Evolutionary conservation across 208 protist genomes (phyloP).

Genomic region (Leishmania tropica): DNA sequence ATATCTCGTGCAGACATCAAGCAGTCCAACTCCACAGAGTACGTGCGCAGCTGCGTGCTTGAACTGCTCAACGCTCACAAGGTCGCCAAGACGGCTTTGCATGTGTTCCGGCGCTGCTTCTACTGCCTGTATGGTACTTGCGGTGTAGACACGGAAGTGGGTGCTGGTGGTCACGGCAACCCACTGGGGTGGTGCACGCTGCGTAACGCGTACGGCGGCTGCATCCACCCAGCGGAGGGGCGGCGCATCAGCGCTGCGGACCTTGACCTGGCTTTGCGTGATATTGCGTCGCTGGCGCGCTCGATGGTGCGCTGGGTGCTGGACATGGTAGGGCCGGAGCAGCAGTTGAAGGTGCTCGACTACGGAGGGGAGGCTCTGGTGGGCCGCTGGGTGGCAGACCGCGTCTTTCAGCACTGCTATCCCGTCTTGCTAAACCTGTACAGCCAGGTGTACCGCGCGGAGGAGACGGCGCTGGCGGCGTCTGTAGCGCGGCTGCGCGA

Average conservation of each 20-base stretch:
- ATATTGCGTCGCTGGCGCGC: slow-evolving; percentile 72
- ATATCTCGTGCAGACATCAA: slow-evolving; percentile 15
- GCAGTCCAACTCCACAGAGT: slow-evolving; percentile 47
- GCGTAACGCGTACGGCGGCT: slow-evolving; percentile 70
- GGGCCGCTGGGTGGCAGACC: slow-evolving; percentile 67
- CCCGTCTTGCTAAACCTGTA: slow-evolving; percentile 78
- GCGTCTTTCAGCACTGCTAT: slow-evolving; percentile 58
- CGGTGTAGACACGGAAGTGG: slow-evolving; percentile 47
- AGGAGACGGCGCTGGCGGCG: slow-evolving; percentile 45
- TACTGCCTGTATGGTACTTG: slow-evolving; percentile 85
- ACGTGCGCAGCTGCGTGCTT: slow-evolving; percentile 40
- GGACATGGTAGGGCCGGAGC: slow-evolving; percentile 48
- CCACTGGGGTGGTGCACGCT: slow-evolving; percentile 72
- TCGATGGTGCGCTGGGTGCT: slow-evolving; percentile 70
- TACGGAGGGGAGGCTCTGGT: slow-evolving; percentile 45
- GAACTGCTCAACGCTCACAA: slow-evolving; percentile 50
- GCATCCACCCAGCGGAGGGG: slow-evolving; percentile 60
- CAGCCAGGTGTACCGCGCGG: slow-evolving; percentile 50
- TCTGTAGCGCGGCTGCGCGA: slow-evolving; percentile 53
- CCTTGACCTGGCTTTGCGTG: slow-evolving; percentile 67
- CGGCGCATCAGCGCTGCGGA: slow-evolving; percentile 52
- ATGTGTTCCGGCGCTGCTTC: slow-evolving; percentile 87
- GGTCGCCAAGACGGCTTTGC: slow-evolving; percentile 40
- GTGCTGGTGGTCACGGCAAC: slow-evolving; percentile 43
- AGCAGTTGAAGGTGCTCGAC: slow-evolving; percentile 32